Evolutionary conservation across 2,329 filamentous ascomycete genomes (phyloP).

Genomic region (Pestalotiopsis sp.): DNA sequence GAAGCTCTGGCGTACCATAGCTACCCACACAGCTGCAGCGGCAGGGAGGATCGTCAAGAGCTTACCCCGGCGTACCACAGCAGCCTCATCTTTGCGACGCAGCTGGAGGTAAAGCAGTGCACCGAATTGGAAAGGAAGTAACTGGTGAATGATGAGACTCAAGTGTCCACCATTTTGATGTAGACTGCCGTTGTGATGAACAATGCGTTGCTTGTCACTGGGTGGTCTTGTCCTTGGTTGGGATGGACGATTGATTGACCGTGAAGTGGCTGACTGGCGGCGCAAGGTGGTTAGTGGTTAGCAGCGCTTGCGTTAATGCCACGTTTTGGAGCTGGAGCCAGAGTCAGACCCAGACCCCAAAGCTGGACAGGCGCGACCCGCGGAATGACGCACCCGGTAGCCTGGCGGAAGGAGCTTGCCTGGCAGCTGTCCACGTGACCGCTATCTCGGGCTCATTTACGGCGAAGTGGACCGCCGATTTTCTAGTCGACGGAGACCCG

Average conservation of each 20-base stretch:
- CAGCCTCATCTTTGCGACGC: slow-evolving; percentile 53
- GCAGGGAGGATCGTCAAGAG: slow-evolving; percentile 17
- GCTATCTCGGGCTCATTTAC: background rate
- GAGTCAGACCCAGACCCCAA: too few species aligned
- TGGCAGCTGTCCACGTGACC: slow-evolving; percentile 7
- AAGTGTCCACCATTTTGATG: slow-evolving; percentile 39
- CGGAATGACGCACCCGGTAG: background rate
- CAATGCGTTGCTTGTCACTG: slow-evolving; percentile 17
- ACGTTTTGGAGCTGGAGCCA: slow-evolving; percentile 20
- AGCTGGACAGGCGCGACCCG: too few species aligned
- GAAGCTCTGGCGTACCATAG: slow-evolving; percentile 6
- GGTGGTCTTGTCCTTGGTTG: slow-evolving; percentile 13
- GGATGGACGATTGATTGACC: background rate
- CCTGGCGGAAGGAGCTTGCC: background rate
- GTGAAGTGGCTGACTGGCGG: too few species aligned
- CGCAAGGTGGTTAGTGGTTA: background rate
- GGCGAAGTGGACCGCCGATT: slow-evolving; percentile 5
- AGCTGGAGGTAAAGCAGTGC: background rate
- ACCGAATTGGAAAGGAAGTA: background rate
- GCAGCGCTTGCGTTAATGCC: slow-evolving; percentile 18
- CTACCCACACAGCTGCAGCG: slow-evolving; percentile 15
- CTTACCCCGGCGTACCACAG: slow-evolving; percentile 64
- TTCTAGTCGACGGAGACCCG: background rate
- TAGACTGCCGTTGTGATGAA: slow-evolving; percentile 10
- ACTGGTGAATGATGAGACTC: slow-evolving; percentile 20